Evolutionary conservation across 148 eudicot genomes (phyloP).

Genomic region (Amaranthus hypochondriacus): DNA sequence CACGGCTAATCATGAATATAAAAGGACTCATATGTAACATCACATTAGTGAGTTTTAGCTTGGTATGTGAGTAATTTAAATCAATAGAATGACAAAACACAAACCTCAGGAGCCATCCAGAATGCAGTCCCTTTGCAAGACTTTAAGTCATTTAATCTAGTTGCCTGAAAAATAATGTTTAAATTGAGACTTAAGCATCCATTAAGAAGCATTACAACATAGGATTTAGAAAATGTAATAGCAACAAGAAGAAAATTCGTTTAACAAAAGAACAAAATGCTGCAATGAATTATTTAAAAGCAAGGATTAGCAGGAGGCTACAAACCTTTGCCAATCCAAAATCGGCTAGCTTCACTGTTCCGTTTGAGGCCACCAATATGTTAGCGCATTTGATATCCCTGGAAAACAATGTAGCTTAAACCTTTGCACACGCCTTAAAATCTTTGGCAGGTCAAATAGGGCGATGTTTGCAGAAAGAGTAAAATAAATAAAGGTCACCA

Average conservation of each 20-base stretch:
- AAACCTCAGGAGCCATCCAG: constrained; percentile 99
- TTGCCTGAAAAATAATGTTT: constrained; percentile 43
- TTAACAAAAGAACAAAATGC: not conserved
- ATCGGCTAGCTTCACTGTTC: constrained; percentile 84
- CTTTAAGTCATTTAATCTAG: constrained; percentile 66
- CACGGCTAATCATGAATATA: not conserved
- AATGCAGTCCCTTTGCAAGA: constrained; percentile 89
- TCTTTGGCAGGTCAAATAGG: not conserved
- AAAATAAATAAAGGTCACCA: not conserved
- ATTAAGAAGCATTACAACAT: not conserved
- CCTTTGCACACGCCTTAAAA: not conserved
- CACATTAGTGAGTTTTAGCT: not conserved
- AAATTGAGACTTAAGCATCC: not conserved
- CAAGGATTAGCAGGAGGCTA: constrained; percentile 12
- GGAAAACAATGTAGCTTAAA: constrained; percentile 15
- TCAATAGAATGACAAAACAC: constrained; percentile 16
- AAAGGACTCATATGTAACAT: not conserved
- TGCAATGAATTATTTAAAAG: constrained; percentile 4
- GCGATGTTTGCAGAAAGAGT: not conserved
- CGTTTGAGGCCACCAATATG: constrained; percentile 67
- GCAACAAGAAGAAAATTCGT: not conserved
- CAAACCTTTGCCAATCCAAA: constrained; percentile 92
- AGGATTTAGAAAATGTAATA: not conserved
- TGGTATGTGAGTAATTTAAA: not conserved
- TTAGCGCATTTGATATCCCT: constrained; percentile 94